Conservation (phyloP, 345 rosid genomes). For the Lepidium africanum region DNA sequence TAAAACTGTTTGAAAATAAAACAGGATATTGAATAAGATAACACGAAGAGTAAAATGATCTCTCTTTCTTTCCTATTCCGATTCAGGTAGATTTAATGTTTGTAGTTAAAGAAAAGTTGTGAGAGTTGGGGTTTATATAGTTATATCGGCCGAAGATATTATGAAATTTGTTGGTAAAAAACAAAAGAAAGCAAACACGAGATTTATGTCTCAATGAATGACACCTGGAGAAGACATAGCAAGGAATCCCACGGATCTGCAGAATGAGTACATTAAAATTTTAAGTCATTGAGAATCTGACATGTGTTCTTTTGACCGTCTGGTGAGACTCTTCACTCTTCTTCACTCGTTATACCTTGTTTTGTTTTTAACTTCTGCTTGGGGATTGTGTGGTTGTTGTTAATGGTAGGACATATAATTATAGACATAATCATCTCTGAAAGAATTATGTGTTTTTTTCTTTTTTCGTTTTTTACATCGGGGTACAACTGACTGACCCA, state of each 20-base stretch:
- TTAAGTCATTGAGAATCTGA: background rate
- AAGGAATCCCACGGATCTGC: constrained; percentile 1
- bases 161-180: background rate
- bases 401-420: too few relatives aligned
- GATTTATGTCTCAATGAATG: too few relatives aligned
- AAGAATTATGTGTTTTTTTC: too few relatives aligned
- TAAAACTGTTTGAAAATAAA: background rate
- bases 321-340: background rate
- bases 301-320: background rate
- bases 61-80: background rate
- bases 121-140: constrained; percentile 6
- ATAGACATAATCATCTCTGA: too few relatives aligned
- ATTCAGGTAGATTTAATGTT: constrained; percentile 10
- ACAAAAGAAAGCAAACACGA: background rate
- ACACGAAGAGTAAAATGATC: background rate
- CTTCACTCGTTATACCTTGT: background rate
- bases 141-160: background rate
- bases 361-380: background rate
- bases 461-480: too few relatives aligned
- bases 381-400: background rate
- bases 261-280: background rate
- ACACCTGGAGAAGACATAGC: background rate
- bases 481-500: too few relatives aligned
- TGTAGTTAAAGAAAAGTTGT: background rate
- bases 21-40: background rate